These are phyloP conservation scores for Poronia punctata DNA, from an alignment of 495 filamentous ascomycete species.

Conservation along the genomic window DNA sequence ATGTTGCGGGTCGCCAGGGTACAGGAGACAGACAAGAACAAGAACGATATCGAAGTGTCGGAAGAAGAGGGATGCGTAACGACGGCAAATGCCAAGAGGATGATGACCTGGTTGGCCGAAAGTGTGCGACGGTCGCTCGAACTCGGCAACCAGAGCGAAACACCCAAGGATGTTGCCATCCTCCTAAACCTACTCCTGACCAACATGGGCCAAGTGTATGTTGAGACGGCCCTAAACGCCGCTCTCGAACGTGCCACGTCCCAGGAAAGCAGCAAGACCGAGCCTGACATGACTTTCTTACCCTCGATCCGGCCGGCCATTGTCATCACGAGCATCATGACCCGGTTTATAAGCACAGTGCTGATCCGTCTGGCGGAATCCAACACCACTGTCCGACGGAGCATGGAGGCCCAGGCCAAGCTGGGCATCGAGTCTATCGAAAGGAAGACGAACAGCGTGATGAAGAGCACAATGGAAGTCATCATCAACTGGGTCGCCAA, in stretches of 20 bases:
- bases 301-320: constrained; percentile 71
- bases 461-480: constrained; percentile 80
- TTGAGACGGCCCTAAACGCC: constrained; percentile 90
- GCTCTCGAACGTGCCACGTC: constrained; percentile 66
- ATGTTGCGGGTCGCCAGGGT: constrained; percentile 78
- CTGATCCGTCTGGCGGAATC: constrained; percentile 82
- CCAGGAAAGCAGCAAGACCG: constrained; percentile 68
- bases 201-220: constrained; percentile 87
- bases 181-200: constrained; percentile 77
- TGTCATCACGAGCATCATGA: constrained; percentile 85
- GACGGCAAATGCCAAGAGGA: constrained; percentile 81
- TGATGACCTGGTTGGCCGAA: constrained; percentile 97
- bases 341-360: constrained; percentile 80
- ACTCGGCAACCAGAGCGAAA: constrained; percentile 75
- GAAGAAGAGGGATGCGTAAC: constrained; percentile 82
- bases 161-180: constrained; percentile 87
- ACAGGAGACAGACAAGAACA: constrained; percentile 44
- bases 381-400: constrained; percentile 81
- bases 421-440: constrained; percentile 70
- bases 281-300: constrained; percentile 85
- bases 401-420: constrained; percentile 81
- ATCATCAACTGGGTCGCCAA: constrained; percentile 71
- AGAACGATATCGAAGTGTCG: constrained; percentile 76
- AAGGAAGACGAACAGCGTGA: constrained; percentile 77
- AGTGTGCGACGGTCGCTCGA: constrained; percentile 90